phyloP scores from a whole-genome alignment of 352 stramenopile genomes.

The Thraustochytrium striatum region DNA sequence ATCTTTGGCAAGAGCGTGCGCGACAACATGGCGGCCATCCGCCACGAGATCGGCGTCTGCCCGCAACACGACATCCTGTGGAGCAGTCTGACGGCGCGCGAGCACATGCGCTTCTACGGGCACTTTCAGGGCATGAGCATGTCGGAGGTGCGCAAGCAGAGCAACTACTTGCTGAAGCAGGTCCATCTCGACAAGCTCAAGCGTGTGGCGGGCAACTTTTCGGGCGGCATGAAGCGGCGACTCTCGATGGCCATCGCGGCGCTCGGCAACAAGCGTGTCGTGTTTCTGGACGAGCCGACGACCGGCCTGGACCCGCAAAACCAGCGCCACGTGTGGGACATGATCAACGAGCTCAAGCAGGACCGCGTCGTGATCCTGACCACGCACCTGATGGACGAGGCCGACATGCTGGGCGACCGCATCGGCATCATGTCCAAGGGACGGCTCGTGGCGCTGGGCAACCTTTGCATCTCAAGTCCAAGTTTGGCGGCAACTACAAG shows the following conservation, averaged over 20 bases:
- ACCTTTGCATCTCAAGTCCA: constrained; percentile 19
- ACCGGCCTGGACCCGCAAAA: constrained; percentile 71
- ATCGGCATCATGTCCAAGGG: constrained; percentile 63
- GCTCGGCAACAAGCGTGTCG: constrained; percentile 71
- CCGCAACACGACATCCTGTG: constrained; percentile 93
- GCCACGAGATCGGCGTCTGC: constrained; percentile 87
- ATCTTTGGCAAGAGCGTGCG: constrained; percentile 67
- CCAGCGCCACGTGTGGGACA: constrained; percentile 47
- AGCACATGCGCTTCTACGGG: constrained; percentile 87
- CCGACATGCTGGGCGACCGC: constrained; percentile 63
- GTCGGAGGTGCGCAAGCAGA: constrained; percentile 71
- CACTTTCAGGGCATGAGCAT: constrained; percentile 75
- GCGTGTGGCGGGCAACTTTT: constrained; percentile 52
- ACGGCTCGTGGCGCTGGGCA: constrained; percentile 46
- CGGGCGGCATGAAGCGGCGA: constrained; percentile 73
- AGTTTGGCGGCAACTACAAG: constrained; percentile 17
- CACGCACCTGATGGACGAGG: too few relatives aligned
- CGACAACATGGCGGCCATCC: constrained; percentile 75
- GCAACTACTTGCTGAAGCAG: constrained; percentile 74
- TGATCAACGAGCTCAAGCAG: constrained; percentile 41
- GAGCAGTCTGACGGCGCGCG: constrained; percentile 82
- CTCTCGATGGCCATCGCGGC: constrained; percentile 70
- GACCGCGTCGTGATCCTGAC: constrained; percentile 52
- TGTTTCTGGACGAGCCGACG: constrained; percentile 76
- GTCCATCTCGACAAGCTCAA: constrained; percentile 75